Percentiles rank a stretch among this genome's conserved stretches.
These are phyloP conservation scores for Ambrosia artemisiifolia DNA, from an alignment of 129 eudicot genomes.

Conservation along the genomic window DNA sequence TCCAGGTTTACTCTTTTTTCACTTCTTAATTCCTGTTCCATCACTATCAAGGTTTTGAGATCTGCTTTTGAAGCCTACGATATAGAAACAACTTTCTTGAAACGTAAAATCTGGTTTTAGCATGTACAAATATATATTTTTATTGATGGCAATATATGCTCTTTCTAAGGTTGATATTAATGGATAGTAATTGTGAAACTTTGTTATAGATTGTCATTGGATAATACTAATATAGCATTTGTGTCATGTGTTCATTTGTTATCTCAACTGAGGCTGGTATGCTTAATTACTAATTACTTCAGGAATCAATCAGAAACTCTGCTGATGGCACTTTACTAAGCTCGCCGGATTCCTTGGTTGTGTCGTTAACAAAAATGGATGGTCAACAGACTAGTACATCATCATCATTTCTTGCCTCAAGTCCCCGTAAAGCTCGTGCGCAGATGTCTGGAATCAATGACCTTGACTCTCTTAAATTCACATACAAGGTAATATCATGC, in stretches of 20 bases:
- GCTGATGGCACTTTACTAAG: slow-evolving; percentile 75
- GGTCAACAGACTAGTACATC: slow-evolving; percentile 33
- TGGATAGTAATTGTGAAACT: background rate
- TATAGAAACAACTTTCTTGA: background rate
- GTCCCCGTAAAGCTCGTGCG: slow-evolving; percentile 65
- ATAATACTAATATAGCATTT: slow-evolving; percentile 9
- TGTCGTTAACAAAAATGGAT: slow-evolving; percentile 56
- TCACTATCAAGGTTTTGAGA: background rate
- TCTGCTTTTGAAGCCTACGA: background rate
- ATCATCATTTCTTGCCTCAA: slow-evolving; percentile 41
- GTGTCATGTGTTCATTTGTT: background rate
- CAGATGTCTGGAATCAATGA: slow-evolving; percentile 61
- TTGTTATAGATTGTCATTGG: slow-evolving; percentile 8
- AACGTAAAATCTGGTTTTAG: background rate
- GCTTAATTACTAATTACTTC: slow-evolving; percentile 26
- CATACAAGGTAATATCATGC: slow-evolving; percentile 68
- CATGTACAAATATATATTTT: background rate
- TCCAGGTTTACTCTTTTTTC: background rate
- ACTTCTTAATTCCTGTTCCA: background rate
- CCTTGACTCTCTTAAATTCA: slow-evolving; percentile 74
- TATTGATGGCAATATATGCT: background rate
- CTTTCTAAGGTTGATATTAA: background rate
- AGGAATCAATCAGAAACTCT: slow-evolving; percentile 91
- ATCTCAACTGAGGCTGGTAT: slow-evolving; percentile 6
- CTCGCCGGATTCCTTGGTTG: slow-evolving; percentile 84